Percentiles rank a stretch among this genome's conserved stretches.
Evolutionary conservation across 192 early-diverging fungal genomes (phyloP).

Genomic region (Chytriomyces hyalinus): DNA sequence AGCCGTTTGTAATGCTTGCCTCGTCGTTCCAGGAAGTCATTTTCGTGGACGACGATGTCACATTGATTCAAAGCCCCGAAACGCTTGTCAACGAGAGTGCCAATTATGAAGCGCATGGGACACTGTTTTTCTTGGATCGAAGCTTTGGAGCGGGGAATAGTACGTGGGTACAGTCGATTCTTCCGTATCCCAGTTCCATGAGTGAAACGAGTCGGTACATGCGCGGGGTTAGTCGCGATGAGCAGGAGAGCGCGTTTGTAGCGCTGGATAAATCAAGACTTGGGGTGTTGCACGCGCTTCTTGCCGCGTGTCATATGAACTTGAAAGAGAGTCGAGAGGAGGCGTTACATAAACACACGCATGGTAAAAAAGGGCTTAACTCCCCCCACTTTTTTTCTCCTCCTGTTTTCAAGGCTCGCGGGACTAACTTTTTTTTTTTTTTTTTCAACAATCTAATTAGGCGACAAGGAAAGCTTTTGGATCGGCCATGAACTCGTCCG

Average conservation of each 20-base stretch:
- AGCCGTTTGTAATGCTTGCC: conserved; percentile 69
- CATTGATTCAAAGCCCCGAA: conserved; percentile 62
- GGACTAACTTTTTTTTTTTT: conserved; percentile 15
- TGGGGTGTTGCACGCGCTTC: conserved; percentile 51
- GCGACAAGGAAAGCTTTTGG: conserved; percentile 77
- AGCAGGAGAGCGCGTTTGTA: conserved; percentile 71
- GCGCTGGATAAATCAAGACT: conserved; percentile 63
- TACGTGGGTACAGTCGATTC: conserved; percentile 58
- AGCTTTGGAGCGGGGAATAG: conserved; percentile 48
- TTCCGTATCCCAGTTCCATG: conserved; percentile 53
- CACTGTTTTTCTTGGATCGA: conserved; percentile 71
- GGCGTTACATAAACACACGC: conserved; percentile 35
- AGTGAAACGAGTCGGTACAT: conserved; percentile 51
- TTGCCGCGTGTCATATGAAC: conserved; percentile 66
- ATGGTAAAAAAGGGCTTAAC: conserved; percentile 10
- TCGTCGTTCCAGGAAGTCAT: conserved; percentile 66
- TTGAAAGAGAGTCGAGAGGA: conserved; percentile 34
- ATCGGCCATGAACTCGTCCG: conserved; percentile 65
- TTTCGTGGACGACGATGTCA: conserved; percentile 71
- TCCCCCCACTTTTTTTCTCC: not conserved
- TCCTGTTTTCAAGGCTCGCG: too few relatives aligned
- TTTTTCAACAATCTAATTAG: conserved; percentile 14
- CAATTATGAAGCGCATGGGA: conserved; percentile 51
- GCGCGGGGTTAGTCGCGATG: conserved; percentile 51
- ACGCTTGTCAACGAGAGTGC: conserved; percentile 47